Base-by-base conservation (phyloP, 1,284 basidiomycete species). In the Apiotrichum veenhuisii region DNA sequence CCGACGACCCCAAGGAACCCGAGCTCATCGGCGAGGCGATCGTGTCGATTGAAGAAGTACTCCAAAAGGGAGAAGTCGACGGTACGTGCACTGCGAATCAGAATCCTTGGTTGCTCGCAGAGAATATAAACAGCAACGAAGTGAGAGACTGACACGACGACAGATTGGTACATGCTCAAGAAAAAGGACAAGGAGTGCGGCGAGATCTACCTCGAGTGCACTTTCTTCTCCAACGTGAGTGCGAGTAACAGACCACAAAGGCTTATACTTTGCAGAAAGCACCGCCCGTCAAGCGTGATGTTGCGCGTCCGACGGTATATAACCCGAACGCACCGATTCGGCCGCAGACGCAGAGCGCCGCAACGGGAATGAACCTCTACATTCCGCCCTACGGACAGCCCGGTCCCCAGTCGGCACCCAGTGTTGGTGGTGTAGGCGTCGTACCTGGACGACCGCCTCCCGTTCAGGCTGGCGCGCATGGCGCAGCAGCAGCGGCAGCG, bases 31-130 rank as follows among this genome's bases (percentile, higher is more conserved):
- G 96, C 46, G 94, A 98, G 74, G 80, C 85, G 1, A 81, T 84
- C 42, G 88, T 98, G 2, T 88, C 95, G 73, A 82, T 98, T 49
- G 89, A 88, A 11, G 89, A 93, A 63, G 94, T 88, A 18, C 78
- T 98, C 65, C 91, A 89, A 61, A 92, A 89, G 75, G 96, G 96
- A 48, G 95, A 98, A 76, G 92, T 91, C 3, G 96, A 99, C 78
- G 92, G 93, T 93, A 69, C 71, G 87, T 78, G 22, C 27, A 41
- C 37, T 30, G 17, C 25, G n/a, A 17, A 17, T 45, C 27, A n/a
- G 7, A 20, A 15, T 25, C 34, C 10, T n/a, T n/a, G n/a, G n/a
- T n/a, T n/a, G n/a, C n/a, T n/a, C n/a, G n/a, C n/a, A n/a, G n/a
- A n/a, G n/a, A n/a, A n/a, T n/a, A n/a, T n/a, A n/a, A n/a, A n/a